Base-by-base conservation (phyloP, 179 eudicot species). In the Beta macrorhiza region DNA sequence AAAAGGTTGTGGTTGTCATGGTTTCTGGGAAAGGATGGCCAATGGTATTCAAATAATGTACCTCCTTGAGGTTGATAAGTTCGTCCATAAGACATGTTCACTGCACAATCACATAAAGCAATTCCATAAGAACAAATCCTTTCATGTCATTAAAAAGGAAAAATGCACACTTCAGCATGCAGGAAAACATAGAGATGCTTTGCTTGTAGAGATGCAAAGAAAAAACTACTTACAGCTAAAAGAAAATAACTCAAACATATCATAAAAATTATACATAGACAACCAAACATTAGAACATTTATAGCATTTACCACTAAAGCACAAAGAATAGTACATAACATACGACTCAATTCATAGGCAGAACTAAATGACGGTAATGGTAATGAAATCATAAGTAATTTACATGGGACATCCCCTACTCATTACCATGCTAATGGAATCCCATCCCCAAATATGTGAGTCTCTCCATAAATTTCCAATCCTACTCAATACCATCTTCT, bases 41-140 rank as follows among this genome's bases (percentile, higher is more conserved):
- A 83, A 77, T 63, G 67, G 55, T 87, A 83, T 53, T 87, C 89
- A 56, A 75, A 86, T 52, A 76, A 57, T 56, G 89, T 85, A 47
- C 87, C 91, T 63, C 85, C 90, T 83, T 87, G 91, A n/a, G 91
- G 51, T 75, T 67, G 88, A 81, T 87, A 83, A 84, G 81, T 67
- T 78, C 86, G 89, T 57, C 83, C 84, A 72, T 78, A 84, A 59
- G 93, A 78, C 97, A 93, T 93, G 71, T 52, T 88, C 84, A 80
- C 92, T 88, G 82, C 53, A 22, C 74, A 74, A 84, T 7, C 63
- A 72, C 67, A 49, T n/a, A 80, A 52, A 47, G 29, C n/a, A 75
- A 6, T 2, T 44, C 63, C 37, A 76, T 81, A 4, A 81, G 53
- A 74, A 47, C 12, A 32, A 19, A 20, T 1, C 16, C 19, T 25